Base-by-base conservation (phyloP, 2,329 filamentous ascomycete species). In the Coniochaeta ligniaria region DNA sequence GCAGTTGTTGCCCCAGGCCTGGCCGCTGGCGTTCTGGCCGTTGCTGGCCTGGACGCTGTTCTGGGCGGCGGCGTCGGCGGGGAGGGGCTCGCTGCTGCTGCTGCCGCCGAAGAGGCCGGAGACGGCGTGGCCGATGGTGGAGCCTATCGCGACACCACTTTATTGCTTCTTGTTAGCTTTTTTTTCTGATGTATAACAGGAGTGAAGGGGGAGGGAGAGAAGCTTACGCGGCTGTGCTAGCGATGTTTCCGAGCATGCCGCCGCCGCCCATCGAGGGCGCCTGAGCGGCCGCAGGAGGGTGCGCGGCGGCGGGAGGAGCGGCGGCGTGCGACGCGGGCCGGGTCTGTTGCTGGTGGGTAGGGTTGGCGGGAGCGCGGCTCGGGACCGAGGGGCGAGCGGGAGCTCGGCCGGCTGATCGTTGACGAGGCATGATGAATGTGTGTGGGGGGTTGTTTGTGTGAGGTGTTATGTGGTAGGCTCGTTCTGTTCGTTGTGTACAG, bases 61-160 rank as follows among this genome's bases (percentile, higher is more conserved):
- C 65, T 69, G 74, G 61, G 75, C 72, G 61, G 75, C 72, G 31
- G 38, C 38, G 2, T 35, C 54, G 64, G 73, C 74, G 54, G 77
- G 69, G 64, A 86, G 84, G 57, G 79, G 79, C 45, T 82, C 78
- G 50, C 85, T 82, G 64, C 79, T 84, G 68, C 84, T 83, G 69
- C 89, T 87, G 73, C 92, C 92, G 70, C 83, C 77, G 81, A 98
- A 98, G 74, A 95, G 79, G 65, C 92, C 90, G 71, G 92, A 91
- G 76, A 98, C 89, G 70, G 92, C 94, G 78, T 98, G 92, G 74
- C 95, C 95, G 80, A 98, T 90, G 14, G 92, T 92, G 62, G 92
- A 96, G 65, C 95, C 95, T 74, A 98, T 89, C 69, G 95, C 95
- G 71, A 98, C 95, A 86, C 95, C 95, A 73, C 94, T 98, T 69